A percentile compares a stretch with the other conserved stretches of the same genome.
Evolutionary conservation across 2,329 filamentous ascomycete genomes (phyloP).

Genomic region (Fusarium succisae): DNA sequence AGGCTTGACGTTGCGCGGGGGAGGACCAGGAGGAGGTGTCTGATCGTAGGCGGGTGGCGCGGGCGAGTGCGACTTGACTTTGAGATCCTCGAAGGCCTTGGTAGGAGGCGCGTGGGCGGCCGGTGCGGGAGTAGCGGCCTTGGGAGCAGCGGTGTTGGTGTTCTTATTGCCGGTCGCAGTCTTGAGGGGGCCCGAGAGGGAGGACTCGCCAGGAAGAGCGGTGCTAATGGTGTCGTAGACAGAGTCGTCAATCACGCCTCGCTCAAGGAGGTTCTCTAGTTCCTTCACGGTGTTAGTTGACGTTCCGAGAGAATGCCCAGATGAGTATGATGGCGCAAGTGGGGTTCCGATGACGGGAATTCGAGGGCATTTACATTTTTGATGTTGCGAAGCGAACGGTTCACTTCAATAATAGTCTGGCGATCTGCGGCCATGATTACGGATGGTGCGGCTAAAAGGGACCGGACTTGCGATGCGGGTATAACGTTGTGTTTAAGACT

Average conservation of each 20-base stretch:
- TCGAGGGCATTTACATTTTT: conserved; percentile 70
- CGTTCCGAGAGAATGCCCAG: neutral
- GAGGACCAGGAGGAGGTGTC: conserved; percentile 55
- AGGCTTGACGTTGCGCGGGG: conserved; percentile 58
- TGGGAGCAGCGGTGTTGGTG: conserved; percentile 41
- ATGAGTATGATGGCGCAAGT: neutral
- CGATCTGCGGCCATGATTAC: conserved; percentile 60
- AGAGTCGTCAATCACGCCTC: conserved; percentile 78
- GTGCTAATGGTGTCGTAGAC: conserved; percentile 79
- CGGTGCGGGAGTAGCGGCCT: conserved; percentile 44
- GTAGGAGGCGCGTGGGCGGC: conserved; percentile 46
- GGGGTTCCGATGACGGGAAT: neutral
- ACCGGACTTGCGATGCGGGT: conserved; percentile 1
- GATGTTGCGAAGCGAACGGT: conserved; percentile 86
- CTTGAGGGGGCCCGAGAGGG: conserved; percentile 61
- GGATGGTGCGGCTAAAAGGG: conserved; percentile 10
- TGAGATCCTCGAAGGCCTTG: conserved; percentile 56
- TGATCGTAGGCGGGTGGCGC: conserved; percentile 63
- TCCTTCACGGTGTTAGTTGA: conserved; percentile 65
- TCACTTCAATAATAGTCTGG: conserved; percentile 73
- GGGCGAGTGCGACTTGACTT: conserved; percentile 46
- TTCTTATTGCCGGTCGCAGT: conserved; percentile 50
- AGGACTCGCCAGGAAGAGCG: conserved; percentile 77
- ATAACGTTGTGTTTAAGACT: neutral
- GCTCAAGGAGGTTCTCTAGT: conserved; percentile 87